phyloP scores from a whole-genome alignment of 2,329 filamentous ascomycete species.

The Zasmidium cellare region DNA sequence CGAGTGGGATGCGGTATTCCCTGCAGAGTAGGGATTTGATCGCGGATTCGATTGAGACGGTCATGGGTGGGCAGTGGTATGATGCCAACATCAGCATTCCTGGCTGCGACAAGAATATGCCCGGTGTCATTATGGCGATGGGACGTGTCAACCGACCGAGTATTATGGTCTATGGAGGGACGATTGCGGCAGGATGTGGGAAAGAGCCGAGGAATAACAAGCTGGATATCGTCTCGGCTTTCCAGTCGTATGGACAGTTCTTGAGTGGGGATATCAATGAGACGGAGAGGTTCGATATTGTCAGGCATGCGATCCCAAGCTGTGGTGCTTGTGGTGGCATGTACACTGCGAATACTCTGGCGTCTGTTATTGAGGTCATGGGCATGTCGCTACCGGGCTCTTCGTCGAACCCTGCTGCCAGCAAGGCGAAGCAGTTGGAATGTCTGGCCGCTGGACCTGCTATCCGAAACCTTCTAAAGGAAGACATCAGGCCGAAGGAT shows the following conservation, averaged over 20 bases:
- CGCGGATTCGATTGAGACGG: conserved; percentile 96
- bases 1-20: conserved; percentile 86
- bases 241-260: conserved; percentile 96
- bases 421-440: conserved; percentile 52
- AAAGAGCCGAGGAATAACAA: conserved; percentile 63
- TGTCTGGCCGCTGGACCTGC: conserved; percentile 52
- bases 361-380: conserved; percentile 52
- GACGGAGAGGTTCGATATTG: conserved; percentile 90
- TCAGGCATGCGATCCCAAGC: conserved; percentile 84
- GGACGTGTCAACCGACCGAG: conserved; percentile 90
- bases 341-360: conserved; percentile 57
- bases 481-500: conserved; percentile 51
- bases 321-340: conserved; percentile 84
- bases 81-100: conserved; percentile 96
- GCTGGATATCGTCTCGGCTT: conserved; percentile 94
- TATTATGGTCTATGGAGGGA: conserved; percentile 97
- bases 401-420: conserved; percentile 52
- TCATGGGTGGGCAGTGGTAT: conserved; percentile 99
- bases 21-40: conserved; percentile 90
- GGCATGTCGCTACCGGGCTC: conserved; percentile 54
- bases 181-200: conserved; percentile 88
- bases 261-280: conserved; percentile 89
- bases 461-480: conserved; percentile 52
- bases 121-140: conserved; percentile 73
- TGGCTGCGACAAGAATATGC: conserved; percentile 99